Percentiles rank a stretch among this genome's conserved stretches.
phyloP scores from a whole-genome alignment of 2,329 filamentous ascomycete species.

The Ceratocystis alfenasii region DNA sequence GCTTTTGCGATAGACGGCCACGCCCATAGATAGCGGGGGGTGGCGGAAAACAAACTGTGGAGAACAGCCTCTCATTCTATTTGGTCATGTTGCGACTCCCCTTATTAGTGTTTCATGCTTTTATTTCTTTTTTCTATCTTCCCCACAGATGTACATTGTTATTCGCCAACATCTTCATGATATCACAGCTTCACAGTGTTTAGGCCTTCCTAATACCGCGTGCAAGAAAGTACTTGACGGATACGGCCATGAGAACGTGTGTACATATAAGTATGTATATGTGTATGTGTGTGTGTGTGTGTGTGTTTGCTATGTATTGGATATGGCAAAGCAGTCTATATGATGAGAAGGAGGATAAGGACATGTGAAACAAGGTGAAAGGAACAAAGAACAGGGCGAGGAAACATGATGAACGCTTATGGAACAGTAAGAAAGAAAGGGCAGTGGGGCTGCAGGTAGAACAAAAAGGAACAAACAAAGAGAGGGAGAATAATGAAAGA shows the following conservation, averaged over 20 bases:
- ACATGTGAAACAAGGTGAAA: background rate
- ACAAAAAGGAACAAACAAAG: background rate
- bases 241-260: background rate
- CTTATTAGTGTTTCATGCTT: background rate
- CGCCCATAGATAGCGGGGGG: background rate
- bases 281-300: background rate
- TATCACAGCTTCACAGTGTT: background rate
- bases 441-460: no score
- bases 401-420: background rate
- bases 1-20: background rate
- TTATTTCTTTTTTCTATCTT: conserved; percentile 1
- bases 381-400: background rate
- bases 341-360: background rate
- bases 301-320: background rate
- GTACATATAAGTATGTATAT: background rate
- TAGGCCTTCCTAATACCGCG: background rate
- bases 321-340: conserved; percentile 2
- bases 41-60: background rate
- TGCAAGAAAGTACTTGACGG: no score
- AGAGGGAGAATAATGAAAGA: background rate
- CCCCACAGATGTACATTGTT: conserved; percentile 8
- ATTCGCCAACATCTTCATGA: background rate
- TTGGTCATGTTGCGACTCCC: background rate
- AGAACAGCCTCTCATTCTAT: background rate
- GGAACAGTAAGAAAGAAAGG: no score